Conservation (phyloP, 352 stramenopile species). For the Globisporangium cystogenes region DNA sequence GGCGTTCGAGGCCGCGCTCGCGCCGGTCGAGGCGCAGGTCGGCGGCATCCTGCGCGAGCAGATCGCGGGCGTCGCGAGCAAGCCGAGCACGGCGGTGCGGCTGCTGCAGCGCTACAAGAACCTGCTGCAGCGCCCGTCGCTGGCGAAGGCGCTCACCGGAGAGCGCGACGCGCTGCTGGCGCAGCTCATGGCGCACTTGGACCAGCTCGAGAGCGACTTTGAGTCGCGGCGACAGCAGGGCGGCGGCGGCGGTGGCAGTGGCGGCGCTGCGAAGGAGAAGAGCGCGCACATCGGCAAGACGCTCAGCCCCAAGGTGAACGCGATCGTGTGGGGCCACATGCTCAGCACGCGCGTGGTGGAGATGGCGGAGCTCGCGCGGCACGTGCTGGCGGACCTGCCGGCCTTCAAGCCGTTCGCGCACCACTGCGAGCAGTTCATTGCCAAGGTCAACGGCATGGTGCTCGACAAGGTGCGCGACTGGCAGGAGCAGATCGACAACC, state of each 20-base stretch:
- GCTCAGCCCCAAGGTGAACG: conserved; percentile 75
- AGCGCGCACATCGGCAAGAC: conserved; percentile 71
- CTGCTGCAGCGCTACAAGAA: conserved; percentile 86
- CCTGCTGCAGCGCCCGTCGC: conserved; percentile 68
- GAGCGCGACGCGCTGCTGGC: conserved; percentile 88
- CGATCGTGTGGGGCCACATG: conserved; percentile 83
- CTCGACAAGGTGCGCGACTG: conserved; percentile 83
- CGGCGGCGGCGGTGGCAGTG: no score
- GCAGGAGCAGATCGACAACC: conserved; percentile 71
- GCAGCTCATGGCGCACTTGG: conserved; percentile 78
- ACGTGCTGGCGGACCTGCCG: conserved; percentile 63
- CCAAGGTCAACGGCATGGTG: conserved; percentile 57
- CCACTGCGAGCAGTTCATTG: conserved; percentile 46
- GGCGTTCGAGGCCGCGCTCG: conserved; percentile 76
- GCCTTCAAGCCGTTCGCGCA: conserved; percentile 46
- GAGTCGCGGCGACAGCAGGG: conserved; percentile 37
- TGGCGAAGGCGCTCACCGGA: conserved; percentile 64
- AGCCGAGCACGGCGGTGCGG: conserved; percentile 60
- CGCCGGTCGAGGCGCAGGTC: conserved; percentile 79
- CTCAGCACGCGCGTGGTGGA: conserved; percentile 51
- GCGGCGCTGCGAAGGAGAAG: conserved; percentile 16
- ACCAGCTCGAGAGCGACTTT: conserved; percentile 87
- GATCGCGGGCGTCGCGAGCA: conserved; percentile 49
- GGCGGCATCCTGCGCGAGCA: conserved; percentile 77
- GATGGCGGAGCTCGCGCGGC: conserved; percentile 36